Evolutionary conservation across 2,329 filamentous ascomycete species (phyloP), one percentile per base, ranked within the genome.

Genomic region (Penicillium sp.): DNA sequence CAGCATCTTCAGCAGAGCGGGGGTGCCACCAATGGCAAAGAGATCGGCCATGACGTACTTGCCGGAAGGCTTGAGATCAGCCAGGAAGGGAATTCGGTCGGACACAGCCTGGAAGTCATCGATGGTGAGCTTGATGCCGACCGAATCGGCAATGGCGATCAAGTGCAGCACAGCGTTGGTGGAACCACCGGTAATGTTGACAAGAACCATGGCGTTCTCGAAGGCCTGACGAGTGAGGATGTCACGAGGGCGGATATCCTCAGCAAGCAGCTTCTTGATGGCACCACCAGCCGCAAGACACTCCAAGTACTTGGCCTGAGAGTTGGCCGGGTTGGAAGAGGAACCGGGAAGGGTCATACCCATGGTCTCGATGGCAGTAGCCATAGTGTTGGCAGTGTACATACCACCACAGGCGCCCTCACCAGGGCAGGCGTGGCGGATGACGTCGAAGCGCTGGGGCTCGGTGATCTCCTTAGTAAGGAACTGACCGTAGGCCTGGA

Each of bases 401-500:
- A 95, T 95, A 62, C 89, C 89, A 68, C 89, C 89, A 63, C 89
- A 95, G 11, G 89, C 89, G 60, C 89, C 89, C 60, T 83, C 78
- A 31, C 89, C 88, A 19, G 88, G 88, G 71, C 91, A 96, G 36
- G 93, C 91, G 67, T 97, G 79, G 54, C 90, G 83, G 70, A 96
- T 95, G 65, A 97, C 92, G 72, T 97, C 93, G 70, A 90, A 95
- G 44, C 93, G 86, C 74, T 92, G 80, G 65, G 93, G 85, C 74
- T 99, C 93, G 57, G 80, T 87, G 72, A 97, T 95, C 65, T 95
- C 83, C 36, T 92, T 92, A 11, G 88, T 82, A 62, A 99, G 85
- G 75, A 91, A 97, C 70, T 96, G 89, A 22, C 93, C 93, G 67
- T 97, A 97, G 4, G 92, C 87, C 75, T 99, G 93, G 82, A 99